Evolutionary conservation across 768 basidiomycete species (phyloP).

Genomic region (Collybia nuda): DNA sequence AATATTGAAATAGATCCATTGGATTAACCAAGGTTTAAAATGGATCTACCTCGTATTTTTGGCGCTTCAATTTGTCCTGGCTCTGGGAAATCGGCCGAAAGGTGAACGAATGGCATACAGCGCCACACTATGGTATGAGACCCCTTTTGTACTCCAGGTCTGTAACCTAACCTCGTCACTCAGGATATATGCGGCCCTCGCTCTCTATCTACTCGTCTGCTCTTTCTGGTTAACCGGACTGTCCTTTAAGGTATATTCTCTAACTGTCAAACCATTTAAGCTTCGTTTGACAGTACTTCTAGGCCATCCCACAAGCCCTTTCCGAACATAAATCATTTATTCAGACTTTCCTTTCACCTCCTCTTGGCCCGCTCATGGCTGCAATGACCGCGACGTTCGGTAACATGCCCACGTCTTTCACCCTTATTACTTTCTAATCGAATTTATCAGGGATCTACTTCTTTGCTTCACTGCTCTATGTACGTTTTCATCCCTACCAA

Average conservation of each 20-base stretch:
- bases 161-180: background rate
- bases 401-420: conserved; percentile 18
- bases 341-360: conserved; percentile 67
- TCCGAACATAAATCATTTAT: conserved; percentile 57
- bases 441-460: conserved; percentile 68
- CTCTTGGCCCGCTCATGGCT: conserved; percentile 79
- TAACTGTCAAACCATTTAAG: background rate
- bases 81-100: conserved; percentile 80
- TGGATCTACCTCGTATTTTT: conserved; percentile 91
- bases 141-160: conserved; percentile 1
- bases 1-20: conserved; percentile 64
- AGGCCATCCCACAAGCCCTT: conserved; percentile 51
- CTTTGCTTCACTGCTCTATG: conserved; percentile 79
- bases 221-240: conserved; percentile 81
- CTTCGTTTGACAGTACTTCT: background rate
- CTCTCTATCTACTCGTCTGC: conserved; percentile 83
- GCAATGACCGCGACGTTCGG: conserved; percentile 90
- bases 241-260: conserved; percentile 64
- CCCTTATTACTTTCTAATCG: conserved; percentile 9
- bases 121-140: conserved; percentile 69
- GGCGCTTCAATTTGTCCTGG: conserved; percentile 59
- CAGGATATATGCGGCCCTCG: conserved; percentile 84
- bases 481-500: conserved; percentile 35
- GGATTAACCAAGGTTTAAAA: conserved; percentile 80
- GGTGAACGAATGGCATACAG: conserved; percentile 78